These are phyloP conservation scores for Alternaria novae-zelandiae DNA, from an alignment of 2,329 filamentous ascomycete species.

Conservation along the genomic window DNA sequence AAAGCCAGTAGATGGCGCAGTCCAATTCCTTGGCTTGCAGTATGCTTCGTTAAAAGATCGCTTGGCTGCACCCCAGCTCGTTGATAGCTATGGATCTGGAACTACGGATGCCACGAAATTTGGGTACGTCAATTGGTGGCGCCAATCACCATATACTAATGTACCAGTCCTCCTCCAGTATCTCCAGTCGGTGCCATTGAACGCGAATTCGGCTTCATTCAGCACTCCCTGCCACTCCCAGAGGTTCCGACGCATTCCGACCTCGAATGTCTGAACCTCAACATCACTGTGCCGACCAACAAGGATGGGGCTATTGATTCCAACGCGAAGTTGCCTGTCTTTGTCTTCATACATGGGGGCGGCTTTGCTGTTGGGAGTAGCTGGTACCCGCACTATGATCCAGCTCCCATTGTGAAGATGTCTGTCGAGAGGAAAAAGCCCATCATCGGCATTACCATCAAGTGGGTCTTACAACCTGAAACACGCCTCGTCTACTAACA, in stretches of 20 bases:
- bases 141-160: background rate
- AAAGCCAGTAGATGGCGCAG: constrained; percentile 30
- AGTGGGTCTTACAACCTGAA: constrained; percentile 52
- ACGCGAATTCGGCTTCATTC: constrained; percentile 57
- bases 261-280: constrained; percentile 59
- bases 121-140: constrained; percentile 33
- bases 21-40: constrained; percentile 48
- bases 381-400: constrained; percentile 61
- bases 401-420: constrained; percentile 53
- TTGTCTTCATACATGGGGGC: constrained; percentile 62
- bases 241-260: constrained; percentile 53
- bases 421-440: constrained; percentile 54
- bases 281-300: constrained; percentile 55
- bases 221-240: constrained; percentile 53
- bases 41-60: constrained; percentile 49
- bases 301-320: constrained; percentile 26
- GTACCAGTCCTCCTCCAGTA: constrained; percentile 42
- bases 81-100: constrained; percentile 28
- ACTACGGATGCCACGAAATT: constrained; percentile 44
- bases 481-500: constrained; percentile 10
- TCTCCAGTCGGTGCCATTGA: constrained; percentile 52
- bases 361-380: constrained; percentile 58
- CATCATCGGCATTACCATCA: constrained; percentile 53
- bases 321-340: constrained; percentile 54
- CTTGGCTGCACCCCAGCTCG: constrained; percentile 43